Evolutionary conservation across 2,329 filamentous ascomycete species (phyloP), one percentile per base, ranked within the genome.

Genomic region (Fusarium redolens): DNA sequence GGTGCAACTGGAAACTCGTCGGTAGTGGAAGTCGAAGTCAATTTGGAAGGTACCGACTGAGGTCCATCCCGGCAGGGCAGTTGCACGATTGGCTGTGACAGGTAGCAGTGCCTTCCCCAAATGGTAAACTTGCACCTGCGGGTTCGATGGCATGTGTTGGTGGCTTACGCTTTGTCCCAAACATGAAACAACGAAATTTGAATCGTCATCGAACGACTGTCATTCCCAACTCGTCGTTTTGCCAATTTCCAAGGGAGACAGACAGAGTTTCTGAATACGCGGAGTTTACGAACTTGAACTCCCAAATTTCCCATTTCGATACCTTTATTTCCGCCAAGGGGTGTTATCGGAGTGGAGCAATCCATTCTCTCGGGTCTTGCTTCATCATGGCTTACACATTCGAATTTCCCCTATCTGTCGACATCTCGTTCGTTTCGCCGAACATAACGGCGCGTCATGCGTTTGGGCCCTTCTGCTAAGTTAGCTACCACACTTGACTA

Each of bases 271-370:
- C 20, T 37, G 33, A 28, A 30, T 43, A 41, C 48, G 37, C 59
- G 58, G 55, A 69, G 38, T 61, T 52, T 40, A 15, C 38, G 64
- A 48, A 45, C 22, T 44, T 69, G 17, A 35, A 40, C 58, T 50
- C 51, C 33, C 45, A 45, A 56, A n/a, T 68, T 62, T 55, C 56
- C 56, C 43, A 52, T 50, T 45, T 51, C 20, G 38, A 40, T 51
- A 50, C 47, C 40, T 56, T 41, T 69, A 65, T 73, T 65, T 72
- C 60, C 59, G 63, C 52, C 20, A 54, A 47, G 50, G 71, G 68
- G 67, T 44, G 35, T 52, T 58, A 35, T 50, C 56, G 50, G 61
- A 38, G 70, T 63, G 70, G 70, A 71, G 66, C 44, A 62, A 63
- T 37, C 65, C 70, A 44, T 58, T 37, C 65, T 56, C 65, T 69